Percentiles rank a stretch among this genome's conserved stretches.
phyloP scores from a whole-genome alignment of 2,329 filamentous ascomycete genomes.

The Aspergillus melleus region DNA sequence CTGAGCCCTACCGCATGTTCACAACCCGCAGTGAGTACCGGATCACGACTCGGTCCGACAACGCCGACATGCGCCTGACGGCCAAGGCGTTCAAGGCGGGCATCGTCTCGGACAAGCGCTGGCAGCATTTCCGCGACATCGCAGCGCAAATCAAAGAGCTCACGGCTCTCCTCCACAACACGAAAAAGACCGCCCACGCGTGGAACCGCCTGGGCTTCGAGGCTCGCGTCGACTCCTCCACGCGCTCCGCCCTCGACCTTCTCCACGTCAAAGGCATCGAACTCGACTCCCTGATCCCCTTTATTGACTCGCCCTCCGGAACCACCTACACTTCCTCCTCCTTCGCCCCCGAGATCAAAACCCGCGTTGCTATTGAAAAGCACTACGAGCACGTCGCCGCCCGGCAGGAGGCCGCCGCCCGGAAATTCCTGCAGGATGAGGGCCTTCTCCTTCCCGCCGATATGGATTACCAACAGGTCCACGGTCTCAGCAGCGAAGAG shows the following conservation, averaged over 20 bases:
- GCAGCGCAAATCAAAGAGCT: conserved; percentile 68
- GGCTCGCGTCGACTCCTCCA: conserved; percentile 64
- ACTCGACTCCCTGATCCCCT: conserved; percentile 56
- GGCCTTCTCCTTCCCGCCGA: conserved; percentile 68
- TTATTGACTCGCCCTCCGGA: conserved; percentile 46
- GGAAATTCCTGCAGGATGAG: conserved; percentile 74
- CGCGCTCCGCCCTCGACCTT: conserved; percentile 75
- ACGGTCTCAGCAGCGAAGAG: conserved; percentile 78
- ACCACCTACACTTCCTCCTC: conserved; percentile 51
- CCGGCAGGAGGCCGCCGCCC: conserved; percentile 67
- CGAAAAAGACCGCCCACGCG: conserved; percentile 58
- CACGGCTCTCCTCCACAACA: conserved; percentile 58
- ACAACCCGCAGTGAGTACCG: conserved; percentile 94
- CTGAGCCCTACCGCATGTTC: conserved; percentile 98
- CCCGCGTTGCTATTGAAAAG: conserved; percentile 76
- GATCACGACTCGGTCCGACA: conserved; percentile 88
- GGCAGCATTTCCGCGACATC: conserved; percentile 68
- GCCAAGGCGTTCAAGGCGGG: conserved; percentile 73
- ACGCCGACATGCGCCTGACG: conserved; percentile 86
- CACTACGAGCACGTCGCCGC: conserved; percentile 83
- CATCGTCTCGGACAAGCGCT: conserved; percentile 75
- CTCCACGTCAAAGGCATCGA: conserved; percentile 66
- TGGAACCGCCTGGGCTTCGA: conserved; percentile 73
- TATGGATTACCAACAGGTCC: conserved; percentile 72
- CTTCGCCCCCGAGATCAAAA: conserved; percentile 56